These are phyloP conservation scores for Simmondsia chinensis DNA, from an alignment of 148 eudicot species.

Conservation along the genomic window DNA sequence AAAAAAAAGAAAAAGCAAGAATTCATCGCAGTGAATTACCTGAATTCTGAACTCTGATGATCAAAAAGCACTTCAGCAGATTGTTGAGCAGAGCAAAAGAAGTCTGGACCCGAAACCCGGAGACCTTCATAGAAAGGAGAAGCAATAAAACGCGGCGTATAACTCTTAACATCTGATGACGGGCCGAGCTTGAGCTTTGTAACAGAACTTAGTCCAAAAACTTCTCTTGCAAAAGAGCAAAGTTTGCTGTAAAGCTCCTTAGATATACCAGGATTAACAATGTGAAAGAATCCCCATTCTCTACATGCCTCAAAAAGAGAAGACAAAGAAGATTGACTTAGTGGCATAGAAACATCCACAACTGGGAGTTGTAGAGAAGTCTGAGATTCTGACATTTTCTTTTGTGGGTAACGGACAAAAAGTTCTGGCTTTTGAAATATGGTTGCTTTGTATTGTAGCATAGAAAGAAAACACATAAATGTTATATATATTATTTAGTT, in stretches of 20 bases:
- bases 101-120: constrained; percentile 64
- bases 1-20: neutral
- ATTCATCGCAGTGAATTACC: constrained; percentile 21
- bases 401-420: constrained; percentile 21
- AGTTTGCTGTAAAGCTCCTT: constrained; percentile 40
- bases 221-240: constrained; percentile 32
- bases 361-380: constrained; percentile 52
- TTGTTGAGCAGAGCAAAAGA: constrained; percentile 49
- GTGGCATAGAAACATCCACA: constrained; percentile 55
- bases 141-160: constrained; percentile 83
- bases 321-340: constrained; percentile 37
- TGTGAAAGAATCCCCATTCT: constrained; percentile 89
- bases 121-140: constrained; percentile 89
- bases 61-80: constrained; percentile 43
- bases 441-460: constrained; percentile 25
- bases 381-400: constrained; percentile 43
- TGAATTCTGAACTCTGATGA: constrained; percentile 40
- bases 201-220: constrained; percentile 53
- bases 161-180: constrained; percentile 43
- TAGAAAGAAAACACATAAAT: no score
- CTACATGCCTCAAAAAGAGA: constrained; percentile 63
- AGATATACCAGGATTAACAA: constrained; percentile 70
- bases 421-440: constrained; percentile 20
- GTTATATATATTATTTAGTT: no score
- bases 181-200: constrained; percentile 71